phyloP scores from a whole-genome alignment of 1,284 basidiomycete genomes.

The Boletus semigastroideus region DNA sequence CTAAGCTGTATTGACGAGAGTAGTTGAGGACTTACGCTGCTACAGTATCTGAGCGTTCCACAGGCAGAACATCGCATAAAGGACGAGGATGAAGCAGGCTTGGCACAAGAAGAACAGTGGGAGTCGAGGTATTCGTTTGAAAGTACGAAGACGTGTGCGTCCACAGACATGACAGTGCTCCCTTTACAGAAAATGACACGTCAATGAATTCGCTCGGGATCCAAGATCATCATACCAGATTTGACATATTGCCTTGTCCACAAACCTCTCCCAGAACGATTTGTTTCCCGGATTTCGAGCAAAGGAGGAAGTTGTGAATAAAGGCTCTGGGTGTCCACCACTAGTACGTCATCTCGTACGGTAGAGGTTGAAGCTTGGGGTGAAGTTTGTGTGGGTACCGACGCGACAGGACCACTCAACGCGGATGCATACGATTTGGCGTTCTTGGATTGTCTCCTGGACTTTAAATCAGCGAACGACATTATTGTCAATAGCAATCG shows the following conservation, averaged over 20 bases:
- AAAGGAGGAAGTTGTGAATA: constrained; percentile 29
- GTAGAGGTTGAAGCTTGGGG: constrained; percentile 14
- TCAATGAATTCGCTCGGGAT: constrained; percentile 2
- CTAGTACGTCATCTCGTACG: constrained; percentile 1
- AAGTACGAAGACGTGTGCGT: constrained; percentile 65
- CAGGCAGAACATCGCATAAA: constrained; percentile 75
- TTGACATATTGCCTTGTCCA: constrained; percentile 36
- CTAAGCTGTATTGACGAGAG: neutral
- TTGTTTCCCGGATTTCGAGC: constrained; percentile 34
- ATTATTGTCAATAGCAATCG: constrained; percentile 15
- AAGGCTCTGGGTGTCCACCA: constrained; percentile 8
- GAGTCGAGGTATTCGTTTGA: constrained; percentile 60
- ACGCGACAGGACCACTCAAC: constrained; percentile 20
- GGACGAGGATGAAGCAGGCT: constrained; percentile 32
- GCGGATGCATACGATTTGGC: constrained; percentile 33
- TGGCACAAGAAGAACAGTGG: constrained; percentile 72
- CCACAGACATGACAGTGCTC: constrained; percentile 50
- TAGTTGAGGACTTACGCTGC: constrained; percentile 43
- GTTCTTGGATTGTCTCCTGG: constrained; percentile 26
- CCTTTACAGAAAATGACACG: constrained; percentile 42
- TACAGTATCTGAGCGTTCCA: constrained; percentile 70
- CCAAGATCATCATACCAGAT: constrained; percentile 37
- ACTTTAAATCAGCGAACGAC: constrained; percentile 36
- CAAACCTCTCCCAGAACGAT: constrained; percentile 39
- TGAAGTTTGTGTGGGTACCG: constrained; percentile 16